These are phyloP conservation scores for Neonectria hederae DNA, from an alignment of 2,329 filamentous ascomycete species.

Conservation along the genomic window DNA sequence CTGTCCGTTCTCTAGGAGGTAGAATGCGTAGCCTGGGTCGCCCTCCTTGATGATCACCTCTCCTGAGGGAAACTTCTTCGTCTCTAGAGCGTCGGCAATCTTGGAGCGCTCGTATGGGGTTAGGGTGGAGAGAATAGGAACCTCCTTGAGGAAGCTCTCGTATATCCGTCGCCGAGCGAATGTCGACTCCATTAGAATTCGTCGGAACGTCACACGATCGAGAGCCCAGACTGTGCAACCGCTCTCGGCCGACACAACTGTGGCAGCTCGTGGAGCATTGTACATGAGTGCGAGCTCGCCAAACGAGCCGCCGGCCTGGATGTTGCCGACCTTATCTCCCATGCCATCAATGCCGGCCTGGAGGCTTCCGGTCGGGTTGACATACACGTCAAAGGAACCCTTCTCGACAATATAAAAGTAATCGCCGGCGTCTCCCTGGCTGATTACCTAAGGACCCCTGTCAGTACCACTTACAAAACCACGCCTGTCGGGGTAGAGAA, in stretches of 20 bases:
- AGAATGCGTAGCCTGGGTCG: constrained; percentile 91
- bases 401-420: constrained; percentile 98
- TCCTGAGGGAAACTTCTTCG: constrained; percentile 82
- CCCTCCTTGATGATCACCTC: constrained; percentile 91
- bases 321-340: constrained; percentile 82
- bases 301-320: constrained; percentile 90
- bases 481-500: background rate
- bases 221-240: constrained; percentile 90
- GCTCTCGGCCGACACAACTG: constrained; percentile 83
- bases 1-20: constrained; percentile 86
- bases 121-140: constrained; percentile 82
- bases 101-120: constrained; percentile 95
- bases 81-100: constrained; percentile 95
- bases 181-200: constrained; percentile 97
- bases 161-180: constrained; percentile 97
- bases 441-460: constrained; percentile 76
- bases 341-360: constrained; percentile 85
- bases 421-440: constrained; percentile 93
- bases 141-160: constrained; percentile 94
- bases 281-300: constrained; percentile 99
- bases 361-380: constrained; percentile 79
- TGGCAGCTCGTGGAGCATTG: constrained; percentile 94
- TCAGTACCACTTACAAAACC: constrained; percentile 34
- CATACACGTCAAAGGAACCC: constrained; percentile 89
- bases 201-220: constrained; percentile 94